Conservation (phyloP, 2,329 filamentous ascomycete species). For the Monilinia vaccinii-corymbosi region DNA sequence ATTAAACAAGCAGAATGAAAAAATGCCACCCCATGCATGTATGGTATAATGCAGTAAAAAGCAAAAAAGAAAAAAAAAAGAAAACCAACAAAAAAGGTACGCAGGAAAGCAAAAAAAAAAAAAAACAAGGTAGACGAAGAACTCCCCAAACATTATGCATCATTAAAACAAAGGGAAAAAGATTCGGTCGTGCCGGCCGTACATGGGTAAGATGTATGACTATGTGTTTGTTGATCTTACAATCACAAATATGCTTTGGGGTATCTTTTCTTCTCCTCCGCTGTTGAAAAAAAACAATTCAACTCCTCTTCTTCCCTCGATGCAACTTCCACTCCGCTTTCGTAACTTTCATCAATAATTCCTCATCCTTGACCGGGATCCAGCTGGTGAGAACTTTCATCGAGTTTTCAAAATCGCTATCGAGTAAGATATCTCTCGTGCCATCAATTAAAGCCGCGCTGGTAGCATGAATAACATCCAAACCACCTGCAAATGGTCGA, state of each 20-base stretch:
- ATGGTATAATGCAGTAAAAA: conserved; percentile 11
- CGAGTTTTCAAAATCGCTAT: conserved; percentile 92
- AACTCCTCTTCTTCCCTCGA: conserved; percentile 34
- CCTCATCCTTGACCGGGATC: conserved; percentile 89
- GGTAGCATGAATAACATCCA: conserved; percentile 84
- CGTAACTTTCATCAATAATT: conserved; percentile 83
- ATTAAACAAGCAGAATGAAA: not conserved
- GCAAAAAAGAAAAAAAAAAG: too few relatives aligned
- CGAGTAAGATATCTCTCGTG: conserved; percentile 76
- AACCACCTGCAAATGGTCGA: conserved; percentile 48
- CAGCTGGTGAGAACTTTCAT: conserved; percentile 96
- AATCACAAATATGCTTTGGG: not conserved
- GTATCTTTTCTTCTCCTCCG: not conserved
- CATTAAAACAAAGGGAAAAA: conserved; percentile 2
- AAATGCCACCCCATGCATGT: not conserved
- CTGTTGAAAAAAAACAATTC: not conserved
- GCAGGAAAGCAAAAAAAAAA: not conserved
- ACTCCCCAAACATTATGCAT: not conserved
- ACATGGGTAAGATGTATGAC: not conserved
- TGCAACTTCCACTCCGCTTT: conserved; percentile 75
- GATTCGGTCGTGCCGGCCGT: not conserved
- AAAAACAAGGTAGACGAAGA: not conserved
- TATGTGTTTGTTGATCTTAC: not conserved
- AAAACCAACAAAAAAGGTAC: not conserved
- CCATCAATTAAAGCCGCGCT: conserved; percentile 86